Base-by-base conservation (phyloP, 352 stramenopile species). In the Pythium periplocum region DNA sequence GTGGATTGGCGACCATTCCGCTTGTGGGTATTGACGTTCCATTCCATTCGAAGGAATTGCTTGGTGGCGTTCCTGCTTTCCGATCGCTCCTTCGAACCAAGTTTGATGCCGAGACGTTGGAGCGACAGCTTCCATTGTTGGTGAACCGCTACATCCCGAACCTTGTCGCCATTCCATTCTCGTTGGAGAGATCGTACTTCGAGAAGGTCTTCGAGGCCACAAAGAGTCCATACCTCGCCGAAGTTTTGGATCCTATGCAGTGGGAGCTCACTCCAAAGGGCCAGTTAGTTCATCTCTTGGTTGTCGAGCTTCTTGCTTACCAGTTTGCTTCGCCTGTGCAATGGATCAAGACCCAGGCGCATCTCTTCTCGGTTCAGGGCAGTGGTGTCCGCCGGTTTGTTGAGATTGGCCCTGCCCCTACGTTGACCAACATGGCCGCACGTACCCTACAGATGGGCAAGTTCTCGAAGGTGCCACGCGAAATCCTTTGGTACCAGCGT, bases 291-390 rank as follows among this genome's bases (percentile, higher is more conserved):
- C 79, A 90, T 41, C 58, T 87, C 34, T 73, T 96, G 31, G 62
- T 96, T 5, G 79, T 94, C 34, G 86, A 96, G 70, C 63, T 96
- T 10, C 54, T 96, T 32, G 84, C 84, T 31, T 94, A 94, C 68
- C 86, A 96, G 64, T 95, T 96, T 53, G 86, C 86, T 30, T 93
- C 78, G 4, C 86, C 86, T 3, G 84, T 96, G 11, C 85, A 92
- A 57, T 96, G 86, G 86, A 96, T 96, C 51, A 87, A 91, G 66
- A 93, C 86, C 4, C 86, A 95, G 63, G 61, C 68, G 39, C 68
- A 85, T 42, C 54, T 96, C 49, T 93, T 96, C 59, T 75, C 74
- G 33, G 43, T 72, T 7, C 63, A 69, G 26, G 74, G 71, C 34
- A 58, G 56, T 6, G 73, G 73, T 10, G 77, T 91, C 40, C 61